Evolutionary conservation across 768 basidiomycete genomes (phyloP).

Genomic region (Wakefieldia striispora): DNA sequence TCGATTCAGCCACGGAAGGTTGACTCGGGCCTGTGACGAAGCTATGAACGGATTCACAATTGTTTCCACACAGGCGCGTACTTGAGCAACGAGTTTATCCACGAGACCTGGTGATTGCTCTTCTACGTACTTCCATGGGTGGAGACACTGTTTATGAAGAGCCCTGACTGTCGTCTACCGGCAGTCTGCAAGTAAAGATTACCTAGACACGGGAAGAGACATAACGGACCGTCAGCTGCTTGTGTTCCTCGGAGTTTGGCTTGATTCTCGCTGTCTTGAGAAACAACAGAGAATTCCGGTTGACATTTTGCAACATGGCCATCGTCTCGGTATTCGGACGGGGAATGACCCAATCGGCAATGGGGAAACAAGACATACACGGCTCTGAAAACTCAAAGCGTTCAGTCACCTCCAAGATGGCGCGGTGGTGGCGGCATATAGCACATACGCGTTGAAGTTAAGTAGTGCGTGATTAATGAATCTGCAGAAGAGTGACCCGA

Average conservation of each 20-base stretch:
- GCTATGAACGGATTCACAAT: not conserved
- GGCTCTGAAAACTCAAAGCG: not conserved
- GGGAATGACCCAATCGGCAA: not conserved
- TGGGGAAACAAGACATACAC: not conserved
- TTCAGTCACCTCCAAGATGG: not conserved
- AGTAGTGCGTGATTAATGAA: too few relatives aligned
- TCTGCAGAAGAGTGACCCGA: too few relatives aligned
- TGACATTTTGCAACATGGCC: not conserved
- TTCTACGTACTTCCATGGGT: constrained; percentile 15
- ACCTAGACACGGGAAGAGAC: not conserved
- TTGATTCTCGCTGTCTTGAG: constrained; percentile 3
- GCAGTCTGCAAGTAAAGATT: not conserved
- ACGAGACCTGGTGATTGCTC: constrained; percentile 11
- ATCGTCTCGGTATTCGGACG: not conserved
- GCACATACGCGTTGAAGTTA: too few relatives aligned
- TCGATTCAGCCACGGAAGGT: constrained; percentile 17
- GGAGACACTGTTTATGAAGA: constrained; percentile 3
- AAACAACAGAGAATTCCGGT: not conserved
- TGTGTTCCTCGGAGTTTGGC: constrained; percentile 5
- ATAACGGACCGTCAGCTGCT: constrained; percentile 2
- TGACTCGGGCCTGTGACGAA: constrained; percentile 3
- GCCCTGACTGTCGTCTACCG: constrained; percentile 6
- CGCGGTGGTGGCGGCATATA: too few relatives aligned
- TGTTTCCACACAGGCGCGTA: not conserved
- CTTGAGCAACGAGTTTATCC: constrained; percentile 7